Percentiles rank a stretch among this genome's conserved stretches.
Conservation (phyloP, 352 stramenopile genomes). For the Globisporangium sylvaticum region DNA sequence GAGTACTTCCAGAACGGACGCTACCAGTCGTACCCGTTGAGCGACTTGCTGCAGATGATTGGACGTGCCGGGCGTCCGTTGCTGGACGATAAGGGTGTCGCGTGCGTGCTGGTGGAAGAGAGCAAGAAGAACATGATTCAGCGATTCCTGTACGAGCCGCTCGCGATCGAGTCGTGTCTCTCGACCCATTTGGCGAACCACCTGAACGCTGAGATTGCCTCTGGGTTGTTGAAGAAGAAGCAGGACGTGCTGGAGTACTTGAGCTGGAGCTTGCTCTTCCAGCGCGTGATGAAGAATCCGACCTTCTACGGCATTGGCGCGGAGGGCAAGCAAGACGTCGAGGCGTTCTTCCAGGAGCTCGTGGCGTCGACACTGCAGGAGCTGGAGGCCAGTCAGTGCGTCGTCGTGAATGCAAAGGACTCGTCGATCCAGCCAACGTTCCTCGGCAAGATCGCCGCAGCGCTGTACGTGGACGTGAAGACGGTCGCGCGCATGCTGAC, state of each 20-base stretch:
- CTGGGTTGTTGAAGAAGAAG: slow-evolving; percentile 82
- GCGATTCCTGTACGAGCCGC: slow-evolving; percentile 97
- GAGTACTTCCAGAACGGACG: slow-evolving; percentile 94
- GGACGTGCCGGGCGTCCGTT: slow-evolving; percentile 94
- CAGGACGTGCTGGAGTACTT: slow-evolving; percentile 95
- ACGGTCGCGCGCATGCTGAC: slow-evolving; percentile 76
- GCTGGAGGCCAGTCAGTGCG: slow-evolving; percentile 86
- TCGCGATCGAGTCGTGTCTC: slow-evolving; percentile 96
- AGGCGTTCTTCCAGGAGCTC: slow-evolving; percentile 82
- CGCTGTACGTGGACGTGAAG: slow-evolving; percentile 95
- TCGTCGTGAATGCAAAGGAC: slow-evolving; percentile 48
- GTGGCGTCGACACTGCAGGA: slow-evolving; percentile 70
- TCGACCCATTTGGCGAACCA: slow-evolving; percentile 89
- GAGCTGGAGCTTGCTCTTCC: slow-evolving; percentile 96
- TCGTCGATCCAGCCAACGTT: slow-evolving; percentile 69
- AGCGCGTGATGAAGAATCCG: slow-evolving; percentile 94
- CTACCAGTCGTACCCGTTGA: slow-evolving; percentile 98
- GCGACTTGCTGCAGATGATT: slow-evolving; percentile 99
- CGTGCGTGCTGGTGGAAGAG: slow-evolving; percentile 96
- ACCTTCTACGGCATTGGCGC: slow-evolving; percentile 91
- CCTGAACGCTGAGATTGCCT: slow-evolving; percentile 96
- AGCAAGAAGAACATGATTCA: slow-evolving; percentile 99
- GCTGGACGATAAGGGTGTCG: slow-evolving; percentile 94
- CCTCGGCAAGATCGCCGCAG: slow-evolving; percentile 91
- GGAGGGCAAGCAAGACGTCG: slow-evolving; percentile 39